A percentile compares a stretch with the other conserved stretches of the same genome.
phyloP scores from a whole-genome alignment of 2,329 filamentous ascomycete genomes.

The Chrysoporthe austroafricana region DNA sequence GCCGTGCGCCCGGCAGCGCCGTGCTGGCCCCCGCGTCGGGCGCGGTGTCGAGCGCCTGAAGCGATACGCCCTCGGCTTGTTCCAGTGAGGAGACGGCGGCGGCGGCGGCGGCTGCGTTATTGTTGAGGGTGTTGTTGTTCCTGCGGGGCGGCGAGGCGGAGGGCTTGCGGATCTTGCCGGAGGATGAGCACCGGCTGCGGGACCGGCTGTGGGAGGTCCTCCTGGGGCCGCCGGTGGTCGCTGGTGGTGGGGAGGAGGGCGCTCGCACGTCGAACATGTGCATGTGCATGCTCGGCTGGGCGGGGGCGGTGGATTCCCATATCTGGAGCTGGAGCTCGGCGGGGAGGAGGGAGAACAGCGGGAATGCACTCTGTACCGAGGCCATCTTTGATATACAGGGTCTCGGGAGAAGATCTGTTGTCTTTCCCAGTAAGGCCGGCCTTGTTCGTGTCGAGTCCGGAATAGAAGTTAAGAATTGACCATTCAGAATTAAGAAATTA shows the following conservation, averaged over 20 bases:
- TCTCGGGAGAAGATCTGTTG: not conserved
- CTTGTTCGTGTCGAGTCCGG: not conserved
- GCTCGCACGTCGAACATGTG: conserved; percentile 32
- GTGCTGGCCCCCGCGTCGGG: not conserved
- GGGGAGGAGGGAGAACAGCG: conserved; percentile 30
- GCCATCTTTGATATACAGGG: not conserved
- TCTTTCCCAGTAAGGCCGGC: too few relatives aligned
- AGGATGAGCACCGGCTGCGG: conserved; percentile 17
- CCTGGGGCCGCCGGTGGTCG: not conserved
- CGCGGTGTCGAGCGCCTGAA: conserved; percentile 14
- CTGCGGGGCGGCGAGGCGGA: conserved; percentile 9
- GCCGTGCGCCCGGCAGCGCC: conserved; percentile 2
- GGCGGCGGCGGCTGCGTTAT: conserved; percentile 1
- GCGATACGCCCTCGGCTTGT: conserved; percentile 10
- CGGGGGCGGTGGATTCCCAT: conserved; percentile 31
- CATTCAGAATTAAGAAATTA: conserved; percentile 15
- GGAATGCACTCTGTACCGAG: conserved; percentile 25
- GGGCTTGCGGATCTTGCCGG: conserved; percentile 16
- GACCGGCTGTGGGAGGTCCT: not conserved
- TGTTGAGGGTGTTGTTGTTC: not conserved
- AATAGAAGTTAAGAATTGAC: conserved; percentile 10
- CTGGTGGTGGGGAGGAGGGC: conserved; percentile 14
- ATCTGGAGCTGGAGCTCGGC: conserved; percentile 33
- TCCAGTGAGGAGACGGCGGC: conserved; percentile 1
- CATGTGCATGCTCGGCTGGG: conserved; percentile 32